Evolutionary conservation across 371 early-diverging fungal genomes (phyloP), one percentile per base, ranked within the genome.

Genomic region (Rhizopus sp.): DNA sequence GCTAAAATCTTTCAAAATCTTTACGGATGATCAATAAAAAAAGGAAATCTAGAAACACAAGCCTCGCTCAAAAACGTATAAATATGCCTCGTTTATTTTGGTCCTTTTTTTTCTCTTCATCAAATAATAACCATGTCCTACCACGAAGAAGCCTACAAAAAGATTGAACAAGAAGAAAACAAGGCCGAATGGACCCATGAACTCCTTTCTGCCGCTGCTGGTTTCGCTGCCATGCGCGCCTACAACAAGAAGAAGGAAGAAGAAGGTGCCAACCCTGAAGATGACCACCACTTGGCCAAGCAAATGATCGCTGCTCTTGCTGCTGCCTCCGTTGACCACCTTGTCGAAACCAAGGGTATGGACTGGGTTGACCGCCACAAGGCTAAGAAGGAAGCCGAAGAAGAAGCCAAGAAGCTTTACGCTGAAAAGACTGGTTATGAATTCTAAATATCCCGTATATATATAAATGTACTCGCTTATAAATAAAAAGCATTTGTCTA

Each of bases 321-420:
- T 45, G 80, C 50, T 37, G 70, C 64, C 54, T 69, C 69, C 46
- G 69, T 69, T 41, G 64, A 69, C 30, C 44, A 50, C 32, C 38
- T 73, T 23, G 49, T 59, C 44, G 73, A 73, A 47, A 69, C 70
- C 57, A 68, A 70, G 66, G 81, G 81, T 37, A 48, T 78, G 48
- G 76, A 80, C 50, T 68, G 53, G 50, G 3, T 76, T n/a, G 81
- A 80, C 53, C 55, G 57, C 9, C 53, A 66, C 44, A 73, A 66
- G 64, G 78, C 78, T 41, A 75, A 78, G 70, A 67, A 56, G 15
- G 58, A 78, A 23, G 81, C 81, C 39, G 60, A 74, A 60, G 60
- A 68, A 50, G 66, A 73, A 41, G 76, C 78, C n/a, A 60, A 73
- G 44, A 62, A 62, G 41, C 56, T 73, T 55, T 80, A 75, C 50